Base-by-base conservation (phyloP, 768 basidiomycete species). In the Scleroderma bovista region DNA sequence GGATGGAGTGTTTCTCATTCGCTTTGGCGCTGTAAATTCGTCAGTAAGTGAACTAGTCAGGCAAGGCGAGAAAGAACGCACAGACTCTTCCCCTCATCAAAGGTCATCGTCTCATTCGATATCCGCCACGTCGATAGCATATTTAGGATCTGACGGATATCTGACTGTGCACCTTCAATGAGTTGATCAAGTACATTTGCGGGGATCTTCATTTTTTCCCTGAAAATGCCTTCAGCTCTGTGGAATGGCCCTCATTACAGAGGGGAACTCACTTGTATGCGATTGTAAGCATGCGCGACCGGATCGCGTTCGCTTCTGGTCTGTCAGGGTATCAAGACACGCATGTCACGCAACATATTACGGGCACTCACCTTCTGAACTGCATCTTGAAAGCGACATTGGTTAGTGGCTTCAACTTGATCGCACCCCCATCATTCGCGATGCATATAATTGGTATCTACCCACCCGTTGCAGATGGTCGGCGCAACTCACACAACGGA, bases 51-150 rank as follows among this genome's bases (percentile, higher is more conserved):
- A n/a, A n/a, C n/a, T n/a, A n/a, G n/a, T n/a, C n/a, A 33, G 20
- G 36, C 23, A 17, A 42, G 15, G 20, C 4, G 9, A 33, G 1
- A 15, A 9, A 17, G 26, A 53, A 3, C 89, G 48, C 60, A 97
- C 94, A 98, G 72, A n/a, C 74, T 67, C 65, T 97, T 96, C 48
- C 93, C 81, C 59, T 96, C 83, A 56, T 98, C 94, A 63, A 91
- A 98, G 57, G 84, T 77, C 86, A 99, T 91, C 2, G 79, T 75
- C 48, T 76, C 66, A 53, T 73, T 85, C 9, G 86, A 87, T n/a
- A 97, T 68, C 60, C 86, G 93, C 90, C 93, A 98, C 0, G 95
- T 98, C 5, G 96, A 95, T 12, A 99, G 73, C 93, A 99, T 97
- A 65, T 97, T 98, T 52, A 99, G 70, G 17, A 98, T 91, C 64